Base-by-base conservation (phyloP, 139 green algal species). In the Chlamydomonas incerta region DNA sequence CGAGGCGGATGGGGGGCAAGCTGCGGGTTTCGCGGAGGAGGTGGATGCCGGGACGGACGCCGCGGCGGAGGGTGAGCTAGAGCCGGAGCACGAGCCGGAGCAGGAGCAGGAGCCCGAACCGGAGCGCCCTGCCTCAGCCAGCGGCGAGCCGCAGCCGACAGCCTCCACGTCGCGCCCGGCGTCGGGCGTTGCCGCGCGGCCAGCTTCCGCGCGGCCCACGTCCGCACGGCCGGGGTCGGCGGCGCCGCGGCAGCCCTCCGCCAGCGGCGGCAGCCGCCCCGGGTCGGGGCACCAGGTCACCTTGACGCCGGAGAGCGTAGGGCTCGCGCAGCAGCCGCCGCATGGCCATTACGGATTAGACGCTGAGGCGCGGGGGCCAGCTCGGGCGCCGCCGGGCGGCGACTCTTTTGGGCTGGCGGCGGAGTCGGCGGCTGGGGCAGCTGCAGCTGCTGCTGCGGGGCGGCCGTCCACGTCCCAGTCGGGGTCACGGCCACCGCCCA, bases 111-210 rank as follows among this genome's bases (percentile, higher is more conserved):
- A 67, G 21, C 4, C 31, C 18, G 31, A 80, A 31, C 20, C 50
- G 8, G 73, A 72, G 33, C 37, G 67, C 9, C 65, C 46, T 20
- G 79, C 79, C 14, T 55, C n/a, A 3, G 66, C 79, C 0, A 13
- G 31, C 47, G 65, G 31, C 29, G 62, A 74, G 3, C 18, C 26
- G 17, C 79, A 72, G 65, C 79, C 79, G 5, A 66, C 65, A 8
- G 79, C 79, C 10, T 85, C 79, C 65, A 85, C 66, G 31, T 85
- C 79, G 10, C 65, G 79, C 3, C 79, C 79, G 2, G 79, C 47
- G 18, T 85, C 79, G 3, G 66, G n/a, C n/a, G n/a, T n/a, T 46
- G 33, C 65, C 1, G 65, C 67, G 14, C 67, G 20, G 67, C 67
- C 69, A 24, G 24, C 31, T 10, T 70, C 63, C 23, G 62, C 47